Conservation (phyloP, 345 rosid species). For the Sisymbrium irio region DNA sequence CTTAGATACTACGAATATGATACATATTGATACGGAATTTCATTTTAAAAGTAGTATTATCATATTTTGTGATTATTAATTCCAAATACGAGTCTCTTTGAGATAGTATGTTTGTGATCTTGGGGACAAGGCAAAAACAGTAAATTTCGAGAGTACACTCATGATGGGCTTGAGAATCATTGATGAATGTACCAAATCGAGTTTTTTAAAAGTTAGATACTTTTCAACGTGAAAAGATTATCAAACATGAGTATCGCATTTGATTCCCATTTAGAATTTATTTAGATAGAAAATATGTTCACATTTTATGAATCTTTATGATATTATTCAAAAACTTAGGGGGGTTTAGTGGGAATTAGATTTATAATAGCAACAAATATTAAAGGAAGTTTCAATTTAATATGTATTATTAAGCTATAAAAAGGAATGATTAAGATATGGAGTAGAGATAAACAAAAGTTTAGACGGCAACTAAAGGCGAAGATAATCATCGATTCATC, state of each 20-base stretch:
- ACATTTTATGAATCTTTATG: too few species aligned
- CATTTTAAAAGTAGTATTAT: not conserved
- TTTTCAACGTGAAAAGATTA: not conserved
- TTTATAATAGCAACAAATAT: not conserved
- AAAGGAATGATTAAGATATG: slow-evolving; percentile 6
- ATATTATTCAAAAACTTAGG: too few species aligned
- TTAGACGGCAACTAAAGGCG: slow-evolving; percentile 17
- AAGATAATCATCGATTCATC: slow-evolving; percentile 20
- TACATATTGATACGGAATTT: not conserved
- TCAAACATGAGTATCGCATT: not conserved
- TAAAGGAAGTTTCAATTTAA: not conserved
- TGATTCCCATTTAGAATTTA: not conserved
- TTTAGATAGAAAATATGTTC: not conserved
- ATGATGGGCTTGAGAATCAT: slow-evolving; percentile 1
- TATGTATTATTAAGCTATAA: not conserved
- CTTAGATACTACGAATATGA: not conserved
- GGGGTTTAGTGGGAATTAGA: too few species aligned
- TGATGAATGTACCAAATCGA: slow-evolving; percentile 21
- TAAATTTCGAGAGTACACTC: slow-evolving; percentile 9
- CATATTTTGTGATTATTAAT: not conserved
- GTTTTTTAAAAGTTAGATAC: not conserved
- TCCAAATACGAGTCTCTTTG: slow-evolving; percentile 3
- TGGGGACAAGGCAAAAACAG: slow-evolving; percentile 19
- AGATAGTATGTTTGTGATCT: slow-evolving; percentile 22
- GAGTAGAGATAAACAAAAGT: slow-evolving; percentile 11